Percentiles rank a stretch among this genome's conserved stretches.
Evolutionary conservation across 2,329 filamentous ascomycete species (phyloP).

Genomic region (Huntiella decipiens): DNA sequence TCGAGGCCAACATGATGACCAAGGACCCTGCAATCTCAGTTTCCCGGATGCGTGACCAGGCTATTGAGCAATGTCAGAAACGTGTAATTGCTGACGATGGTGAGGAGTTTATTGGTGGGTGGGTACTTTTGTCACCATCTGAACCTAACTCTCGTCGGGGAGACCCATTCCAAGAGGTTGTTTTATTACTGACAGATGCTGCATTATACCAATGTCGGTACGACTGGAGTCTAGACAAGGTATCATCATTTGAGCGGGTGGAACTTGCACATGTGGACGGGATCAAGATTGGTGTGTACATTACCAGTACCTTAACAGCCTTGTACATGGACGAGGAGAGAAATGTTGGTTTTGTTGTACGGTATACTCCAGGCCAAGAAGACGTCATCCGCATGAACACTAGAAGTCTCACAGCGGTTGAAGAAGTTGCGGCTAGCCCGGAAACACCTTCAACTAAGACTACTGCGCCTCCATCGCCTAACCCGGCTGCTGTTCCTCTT

Average conservation of each 20-base stretch:
- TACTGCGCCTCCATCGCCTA: not conserved
- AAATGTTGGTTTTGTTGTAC: constrained; percentile 70
- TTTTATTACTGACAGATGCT: constrained; percentile 67
- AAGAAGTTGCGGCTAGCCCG: not conserved
- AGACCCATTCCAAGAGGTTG: constrained; percentile 68
- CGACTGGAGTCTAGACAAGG: constrained; percentile 90
- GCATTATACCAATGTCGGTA: constrained; percentile 81
- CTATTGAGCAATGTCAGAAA: constrained; percentile 73
- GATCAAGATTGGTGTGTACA: constrained; percentile 69
- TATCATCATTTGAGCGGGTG: constrained; percentile 77
- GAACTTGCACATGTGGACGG: constrained; percentile 53
- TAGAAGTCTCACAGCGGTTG: constrained; percentile 20
- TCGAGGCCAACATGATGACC: constrained; percentile 82
- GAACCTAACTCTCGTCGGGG: constrained; percentile 52
- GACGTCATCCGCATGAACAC: constrained; percentile 72
- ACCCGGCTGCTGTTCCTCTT: not conserved
- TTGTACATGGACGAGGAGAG: constrained; percentile 56
- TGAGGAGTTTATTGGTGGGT: constrained; percentile 75
- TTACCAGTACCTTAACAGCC: constrained; percentile 69
- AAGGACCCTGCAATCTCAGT: constrained; percentile 82
- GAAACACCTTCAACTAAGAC: not conserved
- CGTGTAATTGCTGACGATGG: constrained; percentile 68
- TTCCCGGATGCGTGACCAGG: constrained; percentile 64
- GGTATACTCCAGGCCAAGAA: constrained; percentile 51
- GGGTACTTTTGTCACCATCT: constrained; percentile 68